Evolutionary conservation across 2,329 filamentous ascomycete species (phyloP).

Genomic region (Epichloe sylvatica): DNA sequence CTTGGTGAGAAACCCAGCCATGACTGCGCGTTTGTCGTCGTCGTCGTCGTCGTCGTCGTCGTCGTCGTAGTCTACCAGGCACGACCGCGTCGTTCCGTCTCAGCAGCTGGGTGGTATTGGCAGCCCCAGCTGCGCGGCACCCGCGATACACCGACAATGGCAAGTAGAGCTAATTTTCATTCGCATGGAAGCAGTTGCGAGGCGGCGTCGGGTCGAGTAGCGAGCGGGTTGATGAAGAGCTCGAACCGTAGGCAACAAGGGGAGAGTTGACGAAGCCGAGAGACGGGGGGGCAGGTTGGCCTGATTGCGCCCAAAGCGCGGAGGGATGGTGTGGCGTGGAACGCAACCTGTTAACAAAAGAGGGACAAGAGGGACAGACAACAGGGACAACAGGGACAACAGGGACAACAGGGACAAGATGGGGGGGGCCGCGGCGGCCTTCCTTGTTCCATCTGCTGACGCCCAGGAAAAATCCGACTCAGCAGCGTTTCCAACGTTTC

Average conservation of each 20-base stretch:
- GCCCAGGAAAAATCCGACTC: background rate
- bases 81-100: background rate
- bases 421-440: background rate
- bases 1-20: constrained; percentile 47
- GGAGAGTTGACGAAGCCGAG: background rate
- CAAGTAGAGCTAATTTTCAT: constrained; percentile 9
- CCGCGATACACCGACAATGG: constrained; percentile 17
- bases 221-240: background rate
- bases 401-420: too few species aligned
- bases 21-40: constrained; percentile 16
- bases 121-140: constrained; percentile 22
- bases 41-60: too few species aligned
- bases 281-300: constrained; percentile 3
- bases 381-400: too few species aligned
- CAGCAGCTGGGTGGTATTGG: constrained; percentile 12
- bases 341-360: too few species aligned
- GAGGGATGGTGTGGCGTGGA: background rate
- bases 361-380: background rate
- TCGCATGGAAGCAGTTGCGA: background rate
- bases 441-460: background rate
- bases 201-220: background rate
- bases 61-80: background rate
- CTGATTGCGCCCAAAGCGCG: background rate
- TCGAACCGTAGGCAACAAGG: background rate
- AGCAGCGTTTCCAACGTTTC: background rate